A percentile compares a stretch with the other conserved stretches of the same genome.
These are phyloP conservation scores for Ophiostoma ips DNA, from an alignment of 2,329 filamentous ascomycete genomes.

Conservation along the genomic window DNA sequence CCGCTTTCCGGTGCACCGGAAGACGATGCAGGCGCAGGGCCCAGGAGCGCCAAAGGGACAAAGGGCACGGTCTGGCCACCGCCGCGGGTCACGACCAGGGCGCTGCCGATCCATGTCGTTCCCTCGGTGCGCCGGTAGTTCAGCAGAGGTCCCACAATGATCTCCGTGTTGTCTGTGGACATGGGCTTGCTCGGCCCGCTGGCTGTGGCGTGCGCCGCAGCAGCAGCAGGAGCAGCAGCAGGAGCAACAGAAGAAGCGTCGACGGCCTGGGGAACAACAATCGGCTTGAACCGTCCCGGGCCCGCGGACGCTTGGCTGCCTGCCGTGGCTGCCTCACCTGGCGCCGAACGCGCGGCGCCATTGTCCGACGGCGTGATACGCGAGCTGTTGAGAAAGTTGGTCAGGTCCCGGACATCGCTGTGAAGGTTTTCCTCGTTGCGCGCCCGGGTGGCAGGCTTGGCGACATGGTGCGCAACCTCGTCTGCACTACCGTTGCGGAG, in stretches of 20 bases:
- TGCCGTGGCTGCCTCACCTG: not conserved
- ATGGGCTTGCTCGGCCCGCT: slow-evolving; percentile 3
- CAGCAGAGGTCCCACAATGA: slow-evolving; percentile 59
- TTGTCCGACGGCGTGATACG: slow-evolving; percentile 24
- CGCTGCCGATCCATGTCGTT: slow-evolving; percentile 66
- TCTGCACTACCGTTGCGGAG: slow-evolving; percentile 1
- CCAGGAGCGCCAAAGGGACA: slow-evolving; percentile 44
- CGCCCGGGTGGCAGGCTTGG: slow-evolving; percentile 17
- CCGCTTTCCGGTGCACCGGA: slow-evolving; percentile 16
- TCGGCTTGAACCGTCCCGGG: slow-evolving; percentile 7
- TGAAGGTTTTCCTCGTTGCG: slow-evolving; percentile 28
- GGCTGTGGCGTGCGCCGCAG: not conserved
- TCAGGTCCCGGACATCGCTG: slow-evolving; percentile 34
- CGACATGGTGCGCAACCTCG: slow-evolving; percentile 35
- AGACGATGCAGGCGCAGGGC: slow-evolving; percentile 21
- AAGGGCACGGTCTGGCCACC: slow-evolving; percentile 45
- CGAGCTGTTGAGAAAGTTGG: slow-evolving; percentile 40
- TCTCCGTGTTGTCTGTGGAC: slow-evolving; percentile 37
- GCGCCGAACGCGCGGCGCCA: no score
- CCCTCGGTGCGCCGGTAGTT: slow-evolving; percentile 66
- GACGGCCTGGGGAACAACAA: slow-evolving; percentile 6
- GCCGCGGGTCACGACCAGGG: slow-evolving; percentile 67
- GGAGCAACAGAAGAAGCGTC: no score
- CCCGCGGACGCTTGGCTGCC: not conserved
- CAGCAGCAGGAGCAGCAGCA: no score